Percentiles rank a stretch among this genome's conserved stretches.
These are phyloP conservation scores for Phytophthora meadii DNA, from an alignment of 352 stramenopile genomes.

Conservation along the genomic window DNA sequence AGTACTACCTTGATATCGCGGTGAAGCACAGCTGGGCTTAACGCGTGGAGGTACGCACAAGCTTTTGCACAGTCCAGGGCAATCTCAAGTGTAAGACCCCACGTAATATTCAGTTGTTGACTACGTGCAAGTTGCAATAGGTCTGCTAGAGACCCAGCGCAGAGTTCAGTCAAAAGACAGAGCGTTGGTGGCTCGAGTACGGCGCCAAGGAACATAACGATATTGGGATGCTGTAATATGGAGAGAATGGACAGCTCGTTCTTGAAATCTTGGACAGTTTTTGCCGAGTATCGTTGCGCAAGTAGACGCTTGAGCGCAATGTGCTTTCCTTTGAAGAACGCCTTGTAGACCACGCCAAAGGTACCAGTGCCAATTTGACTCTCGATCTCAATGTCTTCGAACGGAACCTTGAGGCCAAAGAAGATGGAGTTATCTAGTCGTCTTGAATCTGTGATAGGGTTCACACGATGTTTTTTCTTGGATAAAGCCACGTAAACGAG, in stretches of 20 bases:
- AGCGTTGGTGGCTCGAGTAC: conserved; percentile 74
- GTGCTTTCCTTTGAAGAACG: conserved; percentile 76
- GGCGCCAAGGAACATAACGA: conserved; percentile 83
- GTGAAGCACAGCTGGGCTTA: conserved; percentile 69
- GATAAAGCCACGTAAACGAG: conserved; percentile 77
- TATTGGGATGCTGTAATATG: conserved; percentile 77
- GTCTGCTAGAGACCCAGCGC: conserved; percentile 69
- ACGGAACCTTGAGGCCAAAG: conserved; percentile 71
- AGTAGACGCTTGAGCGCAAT: conserved; percentile 75
- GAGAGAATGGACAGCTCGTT: conserved; percentile 88
- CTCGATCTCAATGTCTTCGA: conserved; percentile 73
- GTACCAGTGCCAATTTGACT: conserved; percentile 74
- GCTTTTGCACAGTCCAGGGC: conserved; percentile 71
- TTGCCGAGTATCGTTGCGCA: conserved; percentile 58
- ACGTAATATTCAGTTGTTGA: conserved; percentile 76
- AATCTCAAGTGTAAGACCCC: conserved; percentile 75
- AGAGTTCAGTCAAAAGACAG: conserved; percentile 79
- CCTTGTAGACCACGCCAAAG: conserved; percentile 85
- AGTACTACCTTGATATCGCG: conserved; percentile 70
- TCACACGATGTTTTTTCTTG: conserved; percentile 67
- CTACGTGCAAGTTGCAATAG: conserved; percentile 73
- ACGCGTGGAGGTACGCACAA: conserved; percentile 68
- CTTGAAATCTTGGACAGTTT: conserved; percentile 74
- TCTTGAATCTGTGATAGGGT: conserved; percentile 63
- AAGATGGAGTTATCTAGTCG: conserved; percentile 66